A percentile compares a stretch with the other conserved stretches of the same genome.
Evolutionary conservation across 2,329 filamentous ascomycete species (phyloP).

Genomic region (Fusarium guadeloupense): DNA sequence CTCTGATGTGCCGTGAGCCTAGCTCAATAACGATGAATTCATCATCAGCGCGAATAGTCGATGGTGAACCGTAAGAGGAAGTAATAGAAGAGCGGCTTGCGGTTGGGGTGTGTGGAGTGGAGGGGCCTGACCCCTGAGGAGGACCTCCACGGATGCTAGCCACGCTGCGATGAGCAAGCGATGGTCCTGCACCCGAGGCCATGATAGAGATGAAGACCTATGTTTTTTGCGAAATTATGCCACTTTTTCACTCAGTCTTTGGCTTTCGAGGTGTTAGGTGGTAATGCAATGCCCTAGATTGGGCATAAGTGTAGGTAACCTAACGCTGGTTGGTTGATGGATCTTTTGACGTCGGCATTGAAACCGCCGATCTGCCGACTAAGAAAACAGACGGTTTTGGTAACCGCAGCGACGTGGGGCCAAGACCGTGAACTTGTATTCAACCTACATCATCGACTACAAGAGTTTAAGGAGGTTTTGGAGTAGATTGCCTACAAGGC

Average conservation of each 20-base stretch:
- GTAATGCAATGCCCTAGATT: constrained; percentile 24
- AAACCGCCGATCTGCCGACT: constrained; percentile 43
- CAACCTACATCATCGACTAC: constrained; percentile 31
- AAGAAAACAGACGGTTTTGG: constrained; percentile 43
- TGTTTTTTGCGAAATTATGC: neutral
- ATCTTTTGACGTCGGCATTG: constrained; percentile 35
- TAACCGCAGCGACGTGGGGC: constrained; percentile 47
- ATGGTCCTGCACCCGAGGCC: constrained; percentile 55
- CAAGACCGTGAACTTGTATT: constrained; percentile 28
- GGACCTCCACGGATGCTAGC: constrained; percentile 63
- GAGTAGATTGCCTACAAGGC: constrained; percentile 10
- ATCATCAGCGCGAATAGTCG: constrained; percentile 77
- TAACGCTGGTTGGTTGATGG: constrained; percentile 36
- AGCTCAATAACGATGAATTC: constrained; percentile 86
- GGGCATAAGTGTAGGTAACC: constrained; percentile 28
- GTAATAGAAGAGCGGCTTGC: constrained; percentile 63
- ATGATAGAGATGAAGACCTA: constrained; percentile 43
- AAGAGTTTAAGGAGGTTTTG: neutral
- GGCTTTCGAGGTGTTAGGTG: constrained; percentile 16
- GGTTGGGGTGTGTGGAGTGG: constrained; percentile 73
- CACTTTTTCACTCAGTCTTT: neutral
- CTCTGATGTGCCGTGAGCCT: constrained; percentile 79
- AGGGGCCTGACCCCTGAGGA: constrained; percentile 47
- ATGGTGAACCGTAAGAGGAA: constrained; percentile 66
- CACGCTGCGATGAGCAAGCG: constrained; percentile 66